phyloP scores from a whole-genome alignment of 225 moss, liverwort and hornwort species.

The Climacium dendroides region DNA sequence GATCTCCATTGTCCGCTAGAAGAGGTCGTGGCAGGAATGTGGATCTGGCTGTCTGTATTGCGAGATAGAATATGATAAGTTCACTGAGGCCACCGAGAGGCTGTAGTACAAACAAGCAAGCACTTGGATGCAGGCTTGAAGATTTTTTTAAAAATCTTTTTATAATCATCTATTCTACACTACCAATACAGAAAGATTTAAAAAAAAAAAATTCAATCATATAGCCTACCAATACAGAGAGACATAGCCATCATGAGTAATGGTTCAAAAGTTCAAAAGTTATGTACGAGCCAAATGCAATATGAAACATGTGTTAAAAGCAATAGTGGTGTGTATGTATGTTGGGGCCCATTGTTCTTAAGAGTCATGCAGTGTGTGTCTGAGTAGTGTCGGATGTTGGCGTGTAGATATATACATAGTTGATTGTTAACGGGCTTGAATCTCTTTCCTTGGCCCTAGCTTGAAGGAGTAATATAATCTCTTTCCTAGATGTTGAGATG shows the following conservation, averaged over 20 bases:
- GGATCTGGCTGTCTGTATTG: background rate
- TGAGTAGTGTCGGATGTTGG: background rate
- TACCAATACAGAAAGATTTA: too few relatives aligned
- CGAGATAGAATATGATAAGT: background rate
- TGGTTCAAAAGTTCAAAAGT: too few relatives aligned
- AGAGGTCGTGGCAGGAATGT: background rate
- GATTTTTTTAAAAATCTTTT: background rate
- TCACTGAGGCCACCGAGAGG: background rate
- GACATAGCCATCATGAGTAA: background rate
- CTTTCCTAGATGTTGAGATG: too few relatives aligned
- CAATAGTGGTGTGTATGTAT: background rate
- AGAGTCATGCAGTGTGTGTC: background rate
- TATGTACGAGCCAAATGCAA: too few relatives aligned
- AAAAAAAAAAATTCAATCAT: too few relatives aligned
- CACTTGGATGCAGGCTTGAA: background rate
- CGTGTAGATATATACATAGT: fast-evolving
- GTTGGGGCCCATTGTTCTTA: background rate
- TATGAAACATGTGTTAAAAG: background rate
- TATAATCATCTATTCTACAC: background rate
- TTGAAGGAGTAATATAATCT: too few relatives aligned
- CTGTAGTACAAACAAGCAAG: background rate
- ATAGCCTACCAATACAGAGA: too few relatives aligned
- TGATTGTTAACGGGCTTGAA: too few relatives aligned
- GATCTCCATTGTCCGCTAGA: too few relatives aligned
- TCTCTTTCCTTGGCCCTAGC: too few relatives aligned